Evolutionary conservation across 1,139 yeast species (phyloP), one percentile per base, ranked within the genome.

Genomic region (Taiozyma sp.): DNA sequence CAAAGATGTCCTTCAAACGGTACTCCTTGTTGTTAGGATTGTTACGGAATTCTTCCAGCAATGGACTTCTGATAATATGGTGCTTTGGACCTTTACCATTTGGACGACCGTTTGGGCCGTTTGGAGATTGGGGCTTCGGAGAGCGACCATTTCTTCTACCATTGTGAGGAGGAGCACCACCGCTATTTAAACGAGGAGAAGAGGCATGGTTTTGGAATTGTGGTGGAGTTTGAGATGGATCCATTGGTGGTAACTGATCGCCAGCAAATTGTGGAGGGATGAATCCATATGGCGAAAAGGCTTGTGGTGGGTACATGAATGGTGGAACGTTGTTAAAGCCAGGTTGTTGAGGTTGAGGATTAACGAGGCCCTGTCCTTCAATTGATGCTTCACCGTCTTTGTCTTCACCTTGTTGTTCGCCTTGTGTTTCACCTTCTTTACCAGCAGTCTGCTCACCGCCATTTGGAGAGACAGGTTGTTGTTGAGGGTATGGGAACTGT

Each of bases 1-100:
- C 96, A 61, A 82, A 81, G 43, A 93, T 85, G 64, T 89, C 96
- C 54, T 76, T 79, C 57, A 93, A 75, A 46, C 74, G 76, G 64
- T 83, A 84, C 45, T 79, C 80, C 57, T 81, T 86, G 16, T 38
- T 38, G 46, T 78, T 83, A 57, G 77, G 78, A 63, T 83, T 85
- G 51, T 82, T 79, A 51, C 97, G 81, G 55, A 93, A 89, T 63
- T 90, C 96, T 68, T 93, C 98, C 54, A 93, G 73, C 47, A 91
- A 70, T 10, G 96, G 93, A 7, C 93, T 85, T 57, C 96, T 75
- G 57, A 83, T 81, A 51, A 84, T 83, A 61, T 79, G 70, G 49
- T 63, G 56, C 55, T 65, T 65, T 23, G 60, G 24, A 39, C 54
- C 54, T 24, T 44, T 46, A n/a, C 41, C 48, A 12, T 41, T 42